A percentile compares a stretch with the other conserved stretches of the same genome.
phyloP scores from a whole-genome alignment of 257 asterid species.

The Scutellaria barbata region DNA sequence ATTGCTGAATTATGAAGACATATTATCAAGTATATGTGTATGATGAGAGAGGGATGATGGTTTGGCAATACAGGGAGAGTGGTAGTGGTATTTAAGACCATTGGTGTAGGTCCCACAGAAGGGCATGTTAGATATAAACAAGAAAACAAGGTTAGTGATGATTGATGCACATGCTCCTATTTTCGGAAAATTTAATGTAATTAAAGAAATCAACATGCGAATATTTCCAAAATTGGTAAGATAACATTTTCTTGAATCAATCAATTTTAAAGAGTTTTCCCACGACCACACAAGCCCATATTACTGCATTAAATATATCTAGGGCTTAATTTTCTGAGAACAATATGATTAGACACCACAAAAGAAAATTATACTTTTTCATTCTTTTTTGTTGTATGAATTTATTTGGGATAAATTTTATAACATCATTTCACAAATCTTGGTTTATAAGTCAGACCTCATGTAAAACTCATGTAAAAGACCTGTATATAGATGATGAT shows the following conservation, averaged over 20 bases:
- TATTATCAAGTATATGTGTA: no score
- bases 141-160: constrained; percentile 31
- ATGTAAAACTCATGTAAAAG: no score
- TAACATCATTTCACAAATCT: no score
- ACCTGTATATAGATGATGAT: no score
- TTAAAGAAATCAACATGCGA: constrained; percentile 47
- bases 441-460: no score
- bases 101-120: constrained; percentile 36
- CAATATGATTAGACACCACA: constrained; percentile 63
- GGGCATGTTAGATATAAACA: constrained; percentile 35
- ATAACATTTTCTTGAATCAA: constrained; percentile 41
- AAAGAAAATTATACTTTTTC: constrained; percentile 26
- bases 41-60: constrained; percentile 26
- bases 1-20: constrained; percentile 11
- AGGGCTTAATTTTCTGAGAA: constrained; percentile 17
- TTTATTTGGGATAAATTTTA: background rate
- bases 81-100: constrained; percentile 41
- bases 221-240: constrained; percentile 54
- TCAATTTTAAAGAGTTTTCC: constrained; percentile 26
- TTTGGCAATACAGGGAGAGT: constrained; percentile 12
- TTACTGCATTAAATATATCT: background rate
- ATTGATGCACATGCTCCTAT: constrained; percentile 34
- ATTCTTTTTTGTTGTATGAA: background rate
- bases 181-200: constrained; percentile 48
- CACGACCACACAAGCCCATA: constrained; percentile 33